Evolutionary conservation across 768 basidiomycete genomes (phyloP), one percentile per base, ranked within the genome.

Genomic region (Termitomyces sp.): DNA sequence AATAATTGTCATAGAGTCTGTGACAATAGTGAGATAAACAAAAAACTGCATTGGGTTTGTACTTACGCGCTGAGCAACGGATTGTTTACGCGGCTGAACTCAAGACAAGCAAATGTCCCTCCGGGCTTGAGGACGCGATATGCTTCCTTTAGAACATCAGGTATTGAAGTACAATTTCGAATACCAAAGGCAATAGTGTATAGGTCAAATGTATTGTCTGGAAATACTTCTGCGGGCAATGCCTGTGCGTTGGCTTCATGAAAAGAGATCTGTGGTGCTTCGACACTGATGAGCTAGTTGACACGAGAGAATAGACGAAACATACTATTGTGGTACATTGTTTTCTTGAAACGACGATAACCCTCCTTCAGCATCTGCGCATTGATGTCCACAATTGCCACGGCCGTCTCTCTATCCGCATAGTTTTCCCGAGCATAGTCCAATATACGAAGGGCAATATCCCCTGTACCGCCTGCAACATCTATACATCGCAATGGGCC

Each of bases 181-280:
- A 98, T 98, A 25, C 97, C 96, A 64, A 99, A 99, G 0, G 97
- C 94, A 69, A 99, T 98, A 27, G 97, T 99, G 75, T 99, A 99
- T 17, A 98, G 76, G 73, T 99, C 94, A 61, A 95, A 93, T 17
- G 91, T 83, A 69, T 92, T 85, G 64, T 89, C 83, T 5, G 80
- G 75, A 68, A 99, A 94, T 54, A 82, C 76, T 5, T 80, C 75
- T 39, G 72, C 59, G 0, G 86, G 79, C 17, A 99, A 74, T 12
- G 77, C 78, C 67, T 98, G 94, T 3, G 97, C 97, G 66, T 99
- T 98, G 35, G 88, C 91, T 67, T 96, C 91, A 58, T 88, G 85
- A 71, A 99, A 98, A 16, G 87, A 83, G 59, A 99, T 83, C 73
- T 97, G 95, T 14, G 93, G 90, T 21, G 94, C 94, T 97, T 63